These are phyloP conservation scores for Vaucheria bursata DNA, from an alignment of 352 stramenopile genomes.

Conservation along the genomic window DNA sequence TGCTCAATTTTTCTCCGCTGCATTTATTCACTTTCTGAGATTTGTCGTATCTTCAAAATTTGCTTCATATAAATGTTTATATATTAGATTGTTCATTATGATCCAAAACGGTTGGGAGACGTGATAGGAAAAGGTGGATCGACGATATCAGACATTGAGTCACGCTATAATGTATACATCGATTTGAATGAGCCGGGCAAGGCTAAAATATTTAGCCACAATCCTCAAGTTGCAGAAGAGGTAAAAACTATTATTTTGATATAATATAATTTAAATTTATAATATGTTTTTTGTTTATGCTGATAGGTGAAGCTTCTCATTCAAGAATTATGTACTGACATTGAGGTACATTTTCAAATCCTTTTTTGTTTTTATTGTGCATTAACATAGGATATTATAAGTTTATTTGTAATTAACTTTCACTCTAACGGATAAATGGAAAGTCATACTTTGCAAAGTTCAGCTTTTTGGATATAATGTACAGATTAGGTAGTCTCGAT, in stretches of 20 bases:
- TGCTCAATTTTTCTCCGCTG: not conserved
- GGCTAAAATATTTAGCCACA: conserved; percentile 72
- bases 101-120: conserved; percentile 29
- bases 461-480: not conserved
- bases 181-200: conserved; percentile 70
- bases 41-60: not conserved
- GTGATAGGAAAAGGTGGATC: conserved; percentile 10
- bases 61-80: too few relatives aligned
- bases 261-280: not conserved
- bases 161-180: conserved; percentile 54
- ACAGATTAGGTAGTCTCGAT: too few relatives aligned
- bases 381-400: not conserved
- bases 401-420: not conserved
- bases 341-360: not conserved
- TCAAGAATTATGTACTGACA: not conserved
- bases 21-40: not conserved
- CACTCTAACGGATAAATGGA: not conserved
- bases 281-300: not conserved
- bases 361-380: not conserved
- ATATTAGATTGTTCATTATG: conserved; percentile 48
- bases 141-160: conserved; percentile 57
- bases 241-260: conserved; percentile 12
- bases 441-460: not conserved
- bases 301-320: conserved; percentile 1
- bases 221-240: conserved; percentile 47